A percentile compares a stretch with the other conserved stretches of the same genome.
Conservation (phyloP, 2,329 filamentous ascomycete genomes). For the Pyrenophora graminea region DNA sequence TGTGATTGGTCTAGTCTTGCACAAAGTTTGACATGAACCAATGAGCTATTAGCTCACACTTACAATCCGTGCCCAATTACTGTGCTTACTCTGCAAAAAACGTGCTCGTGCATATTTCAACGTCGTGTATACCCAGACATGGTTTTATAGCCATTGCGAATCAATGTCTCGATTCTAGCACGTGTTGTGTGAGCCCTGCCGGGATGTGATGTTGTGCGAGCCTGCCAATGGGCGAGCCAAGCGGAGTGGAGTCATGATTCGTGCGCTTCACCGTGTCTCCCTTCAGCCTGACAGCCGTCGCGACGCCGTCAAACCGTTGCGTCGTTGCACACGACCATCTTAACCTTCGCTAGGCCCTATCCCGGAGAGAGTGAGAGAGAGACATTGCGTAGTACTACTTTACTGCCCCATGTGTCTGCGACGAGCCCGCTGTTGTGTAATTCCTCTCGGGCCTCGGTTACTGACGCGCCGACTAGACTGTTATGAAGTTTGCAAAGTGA, state of each 20-base stretch:
- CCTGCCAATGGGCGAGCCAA: constrained; percentile 9
- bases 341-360: neutral
- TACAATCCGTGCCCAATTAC: neutral
- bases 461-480: constrained; percentile 16
- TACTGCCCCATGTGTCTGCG: neutral
- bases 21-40: neutral
- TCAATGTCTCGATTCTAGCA: too few relatives aligned
- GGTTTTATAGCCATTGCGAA: neutral
- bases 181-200: neutral
- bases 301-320: neutral
- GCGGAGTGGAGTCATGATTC: constrained; percentile 9
- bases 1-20: constrained; percentile 1
- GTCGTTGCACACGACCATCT: neutral
- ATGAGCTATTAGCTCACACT: neutral
- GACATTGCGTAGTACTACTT: neutral
- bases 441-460: neutral
- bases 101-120: neutral
- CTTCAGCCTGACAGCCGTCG: constrained; percentile 2
- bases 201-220: constrained; percentile 13
- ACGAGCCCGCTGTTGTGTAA: neutral
- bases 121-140: neutral
- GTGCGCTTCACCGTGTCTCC: neutral
- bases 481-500: constrained; percentile 67
- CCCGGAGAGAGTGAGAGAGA: neutral
- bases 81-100: neutral